Conservation (phyloP, 1,284 basidiomycete species). For the Rhizoctonia solani region DNA sequence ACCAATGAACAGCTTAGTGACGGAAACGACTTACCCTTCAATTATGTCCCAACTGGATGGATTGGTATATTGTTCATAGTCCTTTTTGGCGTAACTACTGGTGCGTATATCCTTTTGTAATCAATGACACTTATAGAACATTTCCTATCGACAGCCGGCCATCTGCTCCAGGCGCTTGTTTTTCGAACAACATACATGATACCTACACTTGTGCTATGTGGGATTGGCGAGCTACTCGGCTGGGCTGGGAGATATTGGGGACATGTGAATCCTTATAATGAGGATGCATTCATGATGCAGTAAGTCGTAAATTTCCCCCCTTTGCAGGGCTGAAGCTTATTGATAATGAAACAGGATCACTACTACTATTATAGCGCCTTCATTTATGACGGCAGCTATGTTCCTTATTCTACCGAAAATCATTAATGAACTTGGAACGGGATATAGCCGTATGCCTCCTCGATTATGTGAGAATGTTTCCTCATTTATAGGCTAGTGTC, state of each 20-base stretch:
- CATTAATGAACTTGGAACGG: slow-evolving; percentile 44
- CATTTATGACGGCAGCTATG: slow-evolving; percentile 37
- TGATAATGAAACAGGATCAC: slow-evolving; percentile 11
- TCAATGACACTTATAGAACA: neutral
- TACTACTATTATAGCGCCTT: slow-evolving; percentile 34
- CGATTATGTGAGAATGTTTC: slow-evolving; percentile 37
- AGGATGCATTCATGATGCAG: slow-evolving; percentile 29
- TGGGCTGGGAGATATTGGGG: slow-evolving; percentile 36
- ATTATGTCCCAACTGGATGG: slow-evolving; percentile 28
- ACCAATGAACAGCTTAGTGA: neutral
- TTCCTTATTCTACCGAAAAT: slow-evolving; percentile 45
- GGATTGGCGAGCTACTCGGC: slow-evolving; percentile 40
- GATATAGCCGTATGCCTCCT: slow-evolving; percentile 45
- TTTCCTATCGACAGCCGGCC: slow-evolving; percentile 43
- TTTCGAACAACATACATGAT: slow-evolving; percentile 42
- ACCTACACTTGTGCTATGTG: slow-evolving; percentile 41
- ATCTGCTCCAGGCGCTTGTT: slow-evolving; percentile 40
- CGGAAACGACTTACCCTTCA: slow-evolving; percentile 10
- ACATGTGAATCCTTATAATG: slow-evolving; percentile 8
- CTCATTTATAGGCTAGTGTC: neutral
- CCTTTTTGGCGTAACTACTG: slow-evolving; percentile 27
- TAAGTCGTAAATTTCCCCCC: neutral
- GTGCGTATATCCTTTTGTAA: neutral
- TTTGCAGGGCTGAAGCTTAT: neutral
- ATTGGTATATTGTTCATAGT: slow-evolving; percentile 34